A percentile compares a stretch with the other conserved stretches of the same genome.
phyloP scores from a whole-genome alignment of 208 protist genomes.

The Trypanosoma conorhini region DNA sequence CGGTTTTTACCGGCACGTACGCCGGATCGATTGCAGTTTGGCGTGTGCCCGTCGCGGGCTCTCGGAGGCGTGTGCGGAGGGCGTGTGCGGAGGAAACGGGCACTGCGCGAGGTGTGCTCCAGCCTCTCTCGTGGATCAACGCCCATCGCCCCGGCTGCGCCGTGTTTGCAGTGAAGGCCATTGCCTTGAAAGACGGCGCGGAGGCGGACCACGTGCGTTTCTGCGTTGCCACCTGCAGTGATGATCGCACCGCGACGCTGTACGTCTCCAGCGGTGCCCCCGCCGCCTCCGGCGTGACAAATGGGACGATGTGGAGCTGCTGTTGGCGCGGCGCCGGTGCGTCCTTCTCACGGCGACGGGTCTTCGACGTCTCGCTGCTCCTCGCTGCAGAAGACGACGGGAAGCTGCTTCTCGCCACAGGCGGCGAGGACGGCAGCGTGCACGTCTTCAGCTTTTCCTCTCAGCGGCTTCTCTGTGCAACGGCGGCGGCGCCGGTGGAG shows the following conservation, averaged over 20 bases:
- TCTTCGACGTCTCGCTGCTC: constrained; percentile 64
- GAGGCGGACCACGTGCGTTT: constrained; percentile 7
- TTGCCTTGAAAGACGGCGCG: not conserved
- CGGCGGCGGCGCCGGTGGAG: not conserved
- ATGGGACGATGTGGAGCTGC: constrained; percentile 29
- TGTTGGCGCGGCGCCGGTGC: constrained; percentile 43
- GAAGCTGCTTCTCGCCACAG: constrained; percentile 34
- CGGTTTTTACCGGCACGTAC: constrained; percentile 62
- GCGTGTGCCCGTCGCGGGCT: constrained; percentile 13
- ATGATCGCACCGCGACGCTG: constrained; percentile 66
- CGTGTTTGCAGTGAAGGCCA: constrained; percentile 52
- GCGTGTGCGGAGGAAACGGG: not conserved
- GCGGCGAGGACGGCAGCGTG: constrained; percentile 62
- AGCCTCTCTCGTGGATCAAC: constrained; percentile 25
- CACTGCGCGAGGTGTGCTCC: not conserved
- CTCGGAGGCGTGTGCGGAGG: too few species aligned
- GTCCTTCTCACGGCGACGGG: constrained; percentile 46
- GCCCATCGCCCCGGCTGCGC: constrained; percentile 63
- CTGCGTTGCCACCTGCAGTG: constrained; percentile 68
- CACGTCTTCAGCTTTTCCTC: constrained; percentile 32
- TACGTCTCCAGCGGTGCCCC: constrained; percentile 15
- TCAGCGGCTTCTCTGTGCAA: not conserved
- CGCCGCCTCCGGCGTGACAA: not conserved
- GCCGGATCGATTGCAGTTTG: constrained; percentile 53
- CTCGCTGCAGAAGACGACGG: not conserved